A percentile compares a stretch with the other conserved stretches of the same genome.
These are phyloP conservation scores for Coccomyxa sp. DNA, from an alignment of 139 green algal genomes.

Conservation along the genomic window DNA sequence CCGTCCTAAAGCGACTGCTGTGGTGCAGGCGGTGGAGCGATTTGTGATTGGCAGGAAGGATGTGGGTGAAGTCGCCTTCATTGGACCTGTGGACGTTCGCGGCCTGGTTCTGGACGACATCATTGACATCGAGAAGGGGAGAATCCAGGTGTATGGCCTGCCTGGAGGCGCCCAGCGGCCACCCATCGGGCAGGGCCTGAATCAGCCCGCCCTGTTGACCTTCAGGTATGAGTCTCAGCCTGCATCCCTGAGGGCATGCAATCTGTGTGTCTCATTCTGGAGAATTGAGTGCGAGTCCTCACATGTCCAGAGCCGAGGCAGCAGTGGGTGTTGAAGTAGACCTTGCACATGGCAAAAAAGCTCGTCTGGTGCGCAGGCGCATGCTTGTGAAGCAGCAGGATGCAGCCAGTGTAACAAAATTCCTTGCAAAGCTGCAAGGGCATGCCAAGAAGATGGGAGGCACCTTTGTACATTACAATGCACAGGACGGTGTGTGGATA, in stretches of 20 bases:
- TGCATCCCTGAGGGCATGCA: background rate
- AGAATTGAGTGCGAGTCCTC: background rate
- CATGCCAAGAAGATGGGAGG: slow-evolving; percentile 9
- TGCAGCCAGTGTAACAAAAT: slow-evolving; percentile 2
- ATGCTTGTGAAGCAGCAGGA: slow-evolving; percentile 14
- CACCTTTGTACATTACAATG: slow-evolving; percentile 37
- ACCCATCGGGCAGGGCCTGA: slow-evolving; percentile 19
- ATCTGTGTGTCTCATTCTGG: background rate
- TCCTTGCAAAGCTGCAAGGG: slow-evolving; percentile 13
- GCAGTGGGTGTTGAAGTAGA: background rate
- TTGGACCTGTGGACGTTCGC: slow-evolving; percentile 32
- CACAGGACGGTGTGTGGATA: slow-evolving; percentile 21
- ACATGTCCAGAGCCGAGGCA: background rate
- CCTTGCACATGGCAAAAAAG: background rate
- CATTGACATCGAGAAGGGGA: slow-evolving; percentile 23
- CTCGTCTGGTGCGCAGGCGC: background rate
- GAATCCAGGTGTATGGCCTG: slow-evolving; percentile 20
- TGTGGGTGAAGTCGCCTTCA: slow-evolving; percentile 32
- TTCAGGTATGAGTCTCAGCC: slow-evolving; percentile 9
- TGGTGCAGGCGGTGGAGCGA: background rate
- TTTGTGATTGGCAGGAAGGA: slow-evolving; percentile 28
- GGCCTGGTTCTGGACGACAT: slow-evolving; percentile 17
- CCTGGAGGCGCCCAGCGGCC: background rate
- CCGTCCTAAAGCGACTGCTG: too few species aligned
- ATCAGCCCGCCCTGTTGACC: slow-evolving; percentile 30